Percentiles rank a stretch among this genome's conserved stretches.
phyloP scores from a whole-genome alignment of 768 basidiomycete genomes.

The Lepiota subincarnata region DNA sequence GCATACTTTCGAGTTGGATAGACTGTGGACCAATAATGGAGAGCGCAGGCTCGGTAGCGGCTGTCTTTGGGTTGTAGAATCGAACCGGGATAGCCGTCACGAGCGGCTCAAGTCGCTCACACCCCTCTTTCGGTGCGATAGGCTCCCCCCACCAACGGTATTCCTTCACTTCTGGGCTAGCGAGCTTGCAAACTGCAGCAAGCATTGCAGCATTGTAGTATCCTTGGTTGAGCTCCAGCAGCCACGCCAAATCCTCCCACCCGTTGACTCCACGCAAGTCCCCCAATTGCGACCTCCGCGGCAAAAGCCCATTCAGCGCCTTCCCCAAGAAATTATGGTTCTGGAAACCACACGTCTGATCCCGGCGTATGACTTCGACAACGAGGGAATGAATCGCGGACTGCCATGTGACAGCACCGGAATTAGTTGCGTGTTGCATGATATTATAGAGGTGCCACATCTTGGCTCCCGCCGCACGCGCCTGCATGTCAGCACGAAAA shows the following conservation, averaged over 20 bases:
- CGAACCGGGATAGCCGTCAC: neutral
- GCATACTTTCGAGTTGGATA: slow-evolving; percentile 13
- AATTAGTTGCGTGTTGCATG: slow-evolving; percentile 15
- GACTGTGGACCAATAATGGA: slow-evolving; percentile 2
- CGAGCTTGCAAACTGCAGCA: slow-evolving; percentile 19
- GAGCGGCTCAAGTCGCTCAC: slow-evolving; percentile 2
- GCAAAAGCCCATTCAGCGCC: slow-evolving; percentile 22
- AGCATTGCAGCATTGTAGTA: slow-evolving; percentile 19
- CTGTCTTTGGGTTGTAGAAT: neutral
- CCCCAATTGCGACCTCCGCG: slow-evolving; percentile 14
- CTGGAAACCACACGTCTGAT: slow-evolving; percentile 9
- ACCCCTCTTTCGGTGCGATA: neutral
- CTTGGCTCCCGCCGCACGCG: slow-evolving; percentile 8
- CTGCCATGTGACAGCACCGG: slow-evolving; percentile 16
- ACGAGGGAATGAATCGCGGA: slow-evolving; percentile 18
- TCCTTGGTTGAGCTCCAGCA: slow-evolving; percentile 18
- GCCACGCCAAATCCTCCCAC: slow-evolving; percentile 22
- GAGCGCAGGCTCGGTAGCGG: slow-evolving; percentile 3
- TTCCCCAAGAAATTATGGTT: slow-evolving; percentile 20
- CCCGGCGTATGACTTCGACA: slow-evolving; percentile 19
- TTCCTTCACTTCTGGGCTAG: neutral
- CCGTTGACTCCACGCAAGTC: slow-evolving; percentile 14
- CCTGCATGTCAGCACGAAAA: neutral
- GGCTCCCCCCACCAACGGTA: slow-evolving; percentile 12
- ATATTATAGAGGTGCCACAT: slow-evolving; percentile 19